A percentile compares a stretch with the other conserved stretches of the same genome.
Conservation (phyloP, 805 yeast species). For the Millerozyma miso region DNA sequence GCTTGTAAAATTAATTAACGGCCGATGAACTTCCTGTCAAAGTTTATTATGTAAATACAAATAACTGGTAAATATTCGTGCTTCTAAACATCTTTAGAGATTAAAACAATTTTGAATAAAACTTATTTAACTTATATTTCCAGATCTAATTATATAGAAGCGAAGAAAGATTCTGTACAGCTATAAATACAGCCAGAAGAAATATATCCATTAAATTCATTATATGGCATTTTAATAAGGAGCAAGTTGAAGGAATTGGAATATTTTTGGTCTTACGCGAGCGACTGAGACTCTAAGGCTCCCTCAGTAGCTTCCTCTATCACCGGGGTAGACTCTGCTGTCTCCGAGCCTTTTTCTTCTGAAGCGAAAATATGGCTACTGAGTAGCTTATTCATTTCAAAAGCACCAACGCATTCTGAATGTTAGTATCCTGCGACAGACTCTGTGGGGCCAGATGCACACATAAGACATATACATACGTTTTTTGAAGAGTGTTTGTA, state of each 20-base stretch:
- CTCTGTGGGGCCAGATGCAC: neutral
- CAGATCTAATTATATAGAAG: neutral
- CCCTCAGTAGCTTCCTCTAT: neutral
- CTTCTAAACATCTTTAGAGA: neutral
- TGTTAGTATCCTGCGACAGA: slow-evolving; percentile 5
- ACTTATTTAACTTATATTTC: neutral
- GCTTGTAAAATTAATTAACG: neutral
- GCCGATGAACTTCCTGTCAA: neutral
- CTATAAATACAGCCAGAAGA: too few relatives aligned
- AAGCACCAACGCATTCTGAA: slow-evolving; percentile 44
- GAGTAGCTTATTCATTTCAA: slow-evolving; percentile 54
- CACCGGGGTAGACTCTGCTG: neutral
- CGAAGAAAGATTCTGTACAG: neutral
- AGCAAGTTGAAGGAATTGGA: too few relatives aligned
- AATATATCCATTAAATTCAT: too few relatives aligned
- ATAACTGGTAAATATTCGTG: neutral
- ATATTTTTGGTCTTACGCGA: too few relatives aligned
- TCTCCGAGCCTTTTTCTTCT: slow-evolving; percentile 15
- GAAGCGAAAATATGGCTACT: slow-evolving; percentile 45
- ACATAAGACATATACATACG: slow-evolving; percentile 25
- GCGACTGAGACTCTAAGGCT: too few relatives aligned
- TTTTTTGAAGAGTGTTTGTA: slow-evolving; percentile 57
- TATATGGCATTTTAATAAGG: too few relatives aligned
- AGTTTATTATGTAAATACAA: neutral
- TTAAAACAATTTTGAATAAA: too few relatives aligned